Conservation (phyloP, 257 asterid genomes). For the Solanum etuberosum region DNA sequence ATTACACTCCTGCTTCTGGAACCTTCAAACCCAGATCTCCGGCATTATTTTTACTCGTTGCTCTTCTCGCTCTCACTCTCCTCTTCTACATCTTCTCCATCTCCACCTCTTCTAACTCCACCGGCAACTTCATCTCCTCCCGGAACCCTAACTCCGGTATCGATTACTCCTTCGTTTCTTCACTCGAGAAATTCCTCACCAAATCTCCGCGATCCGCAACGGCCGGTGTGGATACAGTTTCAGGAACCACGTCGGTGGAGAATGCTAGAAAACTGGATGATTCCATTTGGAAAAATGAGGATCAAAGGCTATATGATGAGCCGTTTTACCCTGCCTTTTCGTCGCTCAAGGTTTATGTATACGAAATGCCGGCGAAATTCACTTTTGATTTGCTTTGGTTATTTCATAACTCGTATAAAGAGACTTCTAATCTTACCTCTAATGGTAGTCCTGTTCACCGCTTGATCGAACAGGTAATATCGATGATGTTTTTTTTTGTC, state of each 20-base stretch:
- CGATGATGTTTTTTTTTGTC: neutral
- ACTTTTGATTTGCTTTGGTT: slow-evolving; percentile 84
- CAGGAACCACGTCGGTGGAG: slow-evolving; percentile 16
- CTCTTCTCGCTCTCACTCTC: slow-evolving; percentile 33
- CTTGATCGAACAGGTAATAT: slow-evolving; percentile 69
- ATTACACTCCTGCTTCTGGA: slow-evolving; percentile 16
- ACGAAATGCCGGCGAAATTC: slow-evolving; percentile 83
- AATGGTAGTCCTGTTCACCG: slow-evolving; percentile 99
- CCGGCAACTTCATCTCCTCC: slow-evolving; percentile 11
- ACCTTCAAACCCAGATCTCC: slow-evolving; percentile 36
- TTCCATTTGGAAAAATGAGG: slow-evolving; percentile 41
- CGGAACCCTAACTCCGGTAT: slow-evolving; percentile 23
- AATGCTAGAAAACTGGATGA: slow-evolving; percentile 44
- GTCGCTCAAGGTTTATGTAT: slow-evolving; percentile 68
- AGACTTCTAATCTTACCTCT: slow-evolving; percentile 72
- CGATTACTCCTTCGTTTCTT: slow-evolving; percentile 72
- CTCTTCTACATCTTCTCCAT: slow-evolving; percentile 43
- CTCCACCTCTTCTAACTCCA: slow-evolving; percentile 22
- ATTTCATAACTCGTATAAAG: slow-evolving; percentile 49
- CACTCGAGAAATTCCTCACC: slow-evolving; percentile 66
- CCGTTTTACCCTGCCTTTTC: slow-evolving; percentile 16
- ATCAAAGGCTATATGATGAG: slow-evolving; percentile 33
- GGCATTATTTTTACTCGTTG: slow-evolving; percentile 18
- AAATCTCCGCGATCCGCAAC: slow-evolving; percentile 18
- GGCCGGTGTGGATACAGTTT: slow-evolving; percentile 28